Conservation (phyloP, 2,329 filamentous ascomycete species). For the Aspergillus carbonarius region DNA sequence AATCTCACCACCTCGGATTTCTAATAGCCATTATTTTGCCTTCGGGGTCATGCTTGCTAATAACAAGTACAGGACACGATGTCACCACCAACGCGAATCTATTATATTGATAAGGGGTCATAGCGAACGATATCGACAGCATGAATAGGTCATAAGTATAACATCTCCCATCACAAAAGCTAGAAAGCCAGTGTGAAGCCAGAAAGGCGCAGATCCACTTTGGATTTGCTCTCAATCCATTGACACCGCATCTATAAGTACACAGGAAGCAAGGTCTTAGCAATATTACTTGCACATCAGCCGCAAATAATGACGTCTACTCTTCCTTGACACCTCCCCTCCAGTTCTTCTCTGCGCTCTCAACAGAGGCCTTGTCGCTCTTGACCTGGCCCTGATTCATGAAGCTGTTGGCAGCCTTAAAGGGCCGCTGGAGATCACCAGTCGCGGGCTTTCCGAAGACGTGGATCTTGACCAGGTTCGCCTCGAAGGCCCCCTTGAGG, state of each 20-base stretch:
- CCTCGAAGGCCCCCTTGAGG: constrained; percentile 90
- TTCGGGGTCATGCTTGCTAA: not conserved
- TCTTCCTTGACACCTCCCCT: constrained; percentile 53
- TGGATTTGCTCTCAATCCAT: not conserved
- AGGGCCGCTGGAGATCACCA: constrained; percentile 92
- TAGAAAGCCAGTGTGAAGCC: not conserved
- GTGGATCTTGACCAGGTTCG: constrained; percentile 95
- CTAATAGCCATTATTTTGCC: not conserved
- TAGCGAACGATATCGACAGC: not conserved
- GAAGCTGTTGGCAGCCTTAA: constrained; percentile 81
- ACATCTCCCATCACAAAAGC: not conserved
- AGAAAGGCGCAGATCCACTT: constrained; percentile 2
- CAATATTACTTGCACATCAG: not conserved
- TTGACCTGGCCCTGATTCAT: constrained; percentile 73
- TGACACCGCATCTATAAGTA: constrained; percentile 19
- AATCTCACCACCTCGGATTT: not conserved
- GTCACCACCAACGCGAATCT: not conserved
- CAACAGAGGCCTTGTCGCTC: constrained; percentile 81
- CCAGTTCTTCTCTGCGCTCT: constrained; percentile 51
- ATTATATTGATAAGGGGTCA: not conserved
- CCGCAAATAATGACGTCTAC: constrained; percentile 26
- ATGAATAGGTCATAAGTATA: not conserved
- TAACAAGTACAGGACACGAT: not conserved
- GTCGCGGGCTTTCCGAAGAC: constrained; percentile 80
- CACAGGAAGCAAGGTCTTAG: constrained; percentile 10